Base-by-base conservation (phyloP, 495 filamentous ascomycete species). In the Penicillium herquei region DNA sequence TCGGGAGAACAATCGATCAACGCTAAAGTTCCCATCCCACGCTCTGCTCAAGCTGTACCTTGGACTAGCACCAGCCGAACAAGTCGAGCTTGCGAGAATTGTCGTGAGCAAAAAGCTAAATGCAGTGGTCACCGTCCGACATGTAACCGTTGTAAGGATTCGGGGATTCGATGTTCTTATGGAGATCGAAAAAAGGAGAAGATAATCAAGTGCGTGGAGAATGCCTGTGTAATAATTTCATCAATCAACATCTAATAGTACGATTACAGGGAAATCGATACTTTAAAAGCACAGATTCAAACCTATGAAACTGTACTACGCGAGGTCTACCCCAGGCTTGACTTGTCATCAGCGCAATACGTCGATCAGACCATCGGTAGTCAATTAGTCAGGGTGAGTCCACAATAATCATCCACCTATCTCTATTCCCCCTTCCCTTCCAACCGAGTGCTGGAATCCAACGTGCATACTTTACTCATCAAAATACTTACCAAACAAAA, bases 21-120 rank as follows among this genome's bases (percentile, higher is more conserved):
- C 40, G 53, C 67, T 14, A 78, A 75, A 62, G 71, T 78, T 3
- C 52, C 67, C 16, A 78, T 76, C 10, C 72, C 75, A 21, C 65
- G 75, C 32, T 65, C 65, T n/a, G 39, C 61, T 3, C 67, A 61
- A 32, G 39, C 66, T 13, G 62, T 50, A 56, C 59, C 44, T 47
- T 63, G 60, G 59, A 69, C 67, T 39, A 72, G 48, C 54, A 71
- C 68, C 30, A 71, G 70, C 42, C 72, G 78, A 14, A 74, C 78
- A 44, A 73, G 73, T 54, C 75, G 72, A 47, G 87, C 87, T 2
- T 91, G 87, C 66, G 88, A 87, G 78, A 86, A 85, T 39, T 91
- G 87, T 71, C 78, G 87, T 10, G 85, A 89, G 52, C 79, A 87
- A 57, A 87, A 87, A 60, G 80, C 82, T 55, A 86, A 85, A 66